Evolutionary conservation across 352 stramenopile genomes (phyloP).

Genomic region (Phytophthora vignae): DNA sequence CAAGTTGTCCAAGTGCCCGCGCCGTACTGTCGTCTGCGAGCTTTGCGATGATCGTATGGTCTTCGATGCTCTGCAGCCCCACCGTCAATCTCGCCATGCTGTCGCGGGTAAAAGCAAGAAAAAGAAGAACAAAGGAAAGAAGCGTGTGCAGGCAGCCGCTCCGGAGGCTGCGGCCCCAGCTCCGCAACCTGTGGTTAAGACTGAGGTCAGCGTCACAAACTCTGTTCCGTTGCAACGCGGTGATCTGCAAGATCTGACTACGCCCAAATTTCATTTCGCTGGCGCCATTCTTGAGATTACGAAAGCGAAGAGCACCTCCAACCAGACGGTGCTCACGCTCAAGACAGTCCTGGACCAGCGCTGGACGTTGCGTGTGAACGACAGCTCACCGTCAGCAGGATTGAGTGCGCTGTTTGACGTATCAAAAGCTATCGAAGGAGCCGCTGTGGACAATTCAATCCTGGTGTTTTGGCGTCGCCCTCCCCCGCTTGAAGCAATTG

Average conservation of each 20-base stretch:
- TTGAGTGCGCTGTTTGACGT: constrained; percentile 9
- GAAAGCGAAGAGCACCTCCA: constrained; percentile 23
- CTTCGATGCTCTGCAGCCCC: constrained; percentile 37
- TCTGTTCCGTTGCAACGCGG: neutral
- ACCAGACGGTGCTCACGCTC: constrained; percentile 32
- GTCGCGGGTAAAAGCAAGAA: constrained; percentile 19
- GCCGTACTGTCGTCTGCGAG: constrained; percentile 32
- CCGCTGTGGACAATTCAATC: constrained; percentile 30
- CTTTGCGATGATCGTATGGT: constrained; percentile 37
- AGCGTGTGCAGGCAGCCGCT: neutral
- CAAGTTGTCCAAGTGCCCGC: constrained; percentile 44
- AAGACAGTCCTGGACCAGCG: constrained; percentile 24
- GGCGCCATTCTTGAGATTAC: constrained; percentile 31
- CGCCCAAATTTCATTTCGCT: constrained; percentile 41
- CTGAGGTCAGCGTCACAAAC: neutral
- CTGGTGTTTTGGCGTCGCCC: constrained; percentile 41
- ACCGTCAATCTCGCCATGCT: constrained; percentile 27
- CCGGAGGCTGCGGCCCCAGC: neutral
- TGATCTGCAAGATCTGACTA: constrained; percentile 6
- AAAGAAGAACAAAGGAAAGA: constrained; percentile 20
- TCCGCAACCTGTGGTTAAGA: neutral
- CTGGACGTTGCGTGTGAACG: constrained; percentile 36
- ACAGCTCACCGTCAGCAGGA: neutral
- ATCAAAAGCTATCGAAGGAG: constrained; percentile 15
- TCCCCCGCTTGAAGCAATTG: constrained; percentile 36